These are phyloP conservation scores for Melampsora abietis-canadensis DNA, from an alignment of 1,284 basidiomycete species.

Conservation along the genomic window DNA sequence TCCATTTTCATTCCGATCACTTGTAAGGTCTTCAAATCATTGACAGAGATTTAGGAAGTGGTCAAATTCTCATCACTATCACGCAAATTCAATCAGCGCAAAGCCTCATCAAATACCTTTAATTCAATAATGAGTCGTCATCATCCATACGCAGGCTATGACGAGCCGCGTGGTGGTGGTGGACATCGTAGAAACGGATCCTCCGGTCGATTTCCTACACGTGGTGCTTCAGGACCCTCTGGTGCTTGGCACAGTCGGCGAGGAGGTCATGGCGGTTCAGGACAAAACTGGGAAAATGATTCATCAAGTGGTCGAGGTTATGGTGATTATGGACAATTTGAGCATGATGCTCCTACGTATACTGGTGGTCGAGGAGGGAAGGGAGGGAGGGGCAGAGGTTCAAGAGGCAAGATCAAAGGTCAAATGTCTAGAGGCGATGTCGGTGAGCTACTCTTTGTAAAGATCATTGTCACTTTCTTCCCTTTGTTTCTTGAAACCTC, in stretches of 20 bases:
- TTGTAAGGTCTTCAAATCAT: no score
- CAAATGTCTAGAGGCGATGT: conserved; percentile 1
- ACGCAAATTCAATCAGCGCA: no score
- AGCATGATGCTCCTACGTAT: background rate
- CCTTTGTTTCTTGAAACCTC: background rate
- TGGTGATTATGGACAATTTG: background rate
- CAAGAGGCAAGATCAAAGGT: background rate
- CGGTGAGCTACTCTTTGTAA: conserved; percentile 6
- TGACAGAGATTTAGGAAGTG: no score
- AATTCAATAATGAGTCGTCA: conserved; percentile 68
- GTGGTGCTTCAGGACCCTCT: background rate
- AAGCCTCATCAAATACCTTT: no score
- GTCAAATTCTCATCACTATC: no score
- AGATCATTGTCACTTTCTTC: conserved; percentile 2
- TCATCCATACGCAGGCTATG: conserved; percentile 76
- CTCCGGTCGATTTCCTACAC: background rate
- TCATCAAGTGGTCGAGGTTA: background rate
- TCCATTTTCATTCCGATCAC: no score
- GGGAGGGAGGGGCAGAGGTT: conserved; percentile 1
- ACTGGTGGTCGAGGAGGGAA: background rate
- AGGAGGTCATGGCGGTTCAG: background rate
- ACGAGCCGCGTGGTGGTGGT: conserved; percentile 55
- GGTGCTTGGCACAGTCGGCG: conserved; percentile 3
- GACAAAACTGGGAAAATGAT: background rate
- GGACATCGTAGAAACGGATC: conserved; percentile 44